phyloP scores from a whole-genome alignment of 768 basidiomycete species.

The Trametes cubensis region DNA sequence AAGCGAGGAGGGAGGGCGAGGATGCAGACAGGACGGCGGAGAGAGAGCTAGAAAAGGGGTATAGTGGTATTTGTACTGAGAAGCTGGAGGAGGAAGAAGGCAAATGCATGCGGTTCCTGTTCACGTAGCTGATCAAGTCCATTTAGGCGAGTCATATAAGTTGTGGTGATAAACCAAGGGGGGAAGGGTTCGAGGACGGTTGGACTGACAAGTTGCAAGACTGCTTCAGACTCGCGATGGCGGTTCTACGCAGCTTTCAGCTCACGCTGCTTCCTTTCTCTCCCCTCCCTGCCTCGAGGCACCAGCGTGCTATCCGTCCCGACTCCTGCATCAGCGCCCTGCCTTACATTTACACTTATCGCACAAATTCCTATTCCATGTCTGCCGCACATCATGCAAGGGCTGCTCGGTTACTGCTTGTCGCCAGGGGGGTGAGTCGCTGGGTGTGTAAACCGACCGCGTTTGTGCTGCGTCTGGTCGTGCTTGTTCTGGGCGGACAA shows the following conservation, averaged over 20 bases:
- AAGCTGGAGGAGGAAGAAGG: slow-evolving; percentile 37
- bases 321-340: not conserved
- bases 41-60: slow-evolving; percentile 35
- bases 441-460: not conserved
- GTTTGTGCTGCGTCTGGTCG: not conserved
- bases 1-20: slow-evolving; percentile 28
- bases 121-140: slow-evolving; percentile 44
- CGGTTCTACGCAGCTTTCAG: slow-evolving; percentile 26
- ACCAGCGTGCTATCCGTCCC: slow-evolving; percentile 26
- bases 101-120: slow-evolving; percentile 44
- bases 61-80: slow-evolving; percentile 44
- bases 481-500: slow-evolving; percentile 13
- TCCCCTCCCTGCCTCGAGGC: slow-evolving; percentile 37
- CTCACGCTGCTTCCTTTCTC: slow-evolving; percentile 32
- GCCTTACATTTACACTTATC: slow-evolving; percentile 15
- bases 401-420: no score
- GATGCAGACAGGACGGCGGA: slow-evolving; percentile 32
- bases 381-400: not conserved
- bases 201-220: slow-evolving; percentile 22
- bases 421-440: not conserved
- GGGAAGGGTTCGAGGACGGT: slow-evolving; percentile 25
- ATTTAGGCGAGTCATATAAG: slow-evolving; percentile 37
- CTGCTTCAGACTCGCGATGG: slow-evolving; percentile 25
- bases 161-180: slow-evolving; percentile 29
- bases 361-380: not conserved